Percentiles rank a stretch among this genome's conserved stretches.
phyloP scores from a whole-genome alignment of 2,329 filamentous ascomycete species.

The Chalaropsis thielavioides region DNA sequence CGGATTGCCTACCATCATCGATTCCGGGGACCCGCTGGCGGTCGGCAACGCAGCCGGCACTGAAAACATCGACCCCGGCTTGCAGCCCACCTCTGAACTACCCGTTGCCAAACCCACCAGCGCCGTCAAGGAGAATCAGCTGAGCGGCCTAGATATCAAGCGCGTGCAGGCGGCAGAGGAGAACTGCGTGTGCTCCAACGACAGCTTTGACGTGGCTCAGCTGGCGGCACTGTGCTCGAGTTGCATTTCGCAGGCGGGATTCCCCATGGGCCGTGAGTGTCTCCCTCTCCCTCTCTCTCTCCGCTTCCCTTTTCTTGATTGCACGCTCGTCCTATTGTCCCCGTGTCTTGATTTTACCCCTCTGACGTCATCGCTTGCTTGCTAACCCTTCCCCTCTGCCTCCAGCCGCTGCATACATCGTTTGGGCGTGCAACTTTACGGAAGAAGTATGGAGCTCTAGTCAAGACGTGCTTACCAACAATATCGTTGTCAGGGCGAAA shows the following conservation, averaged over 20 bases:
- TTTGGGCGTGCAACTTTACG: constrained; percentile 26
- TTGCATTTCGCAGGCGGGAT: constrained; percentile 25
- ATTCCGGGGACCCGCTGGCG: constrained; percentile 14
- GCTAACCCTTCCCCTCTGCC: background rate
- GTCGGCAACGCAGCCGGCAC: constrained; percentile 18
- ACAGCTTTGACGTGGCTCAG: constrained; percentile 28
- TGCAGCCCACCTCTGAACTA: background rate
- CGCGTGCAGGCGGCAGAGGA: constrained; percentile 23
- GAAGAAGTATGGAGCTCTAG: constrained; percentile 22
- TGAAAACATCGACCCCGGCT: background rate
- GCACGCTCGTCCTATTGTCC: too few species aligned
- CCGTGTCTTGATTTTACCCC: too few species aligned
- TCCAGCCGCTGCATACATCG: constrained; percentile 27
- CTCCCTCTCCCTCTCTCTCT: background rate
- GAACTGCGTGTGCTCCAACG: constrained; percentile 28
- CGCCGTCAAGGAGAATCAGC: constrained; percentile 11
- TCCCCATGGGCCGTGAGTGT: constrained; percentile 25
- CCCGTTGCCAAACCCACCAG: background rate
- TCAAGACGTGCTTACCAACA: constrained; percentile 24
- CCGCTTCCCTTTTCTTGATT: background rate
- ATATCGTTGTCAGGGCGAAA: constrained; percentile 26
- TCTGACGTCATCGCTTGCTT: background rate
- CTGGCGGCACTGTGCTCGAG: constrained; percentile 29
- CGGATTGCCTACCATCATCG: constrained; percentile 11
- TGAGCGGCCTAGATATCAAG: constrained; percentile 19